A percentile compares a stretch with the other conserved stretches of the same genome.
phyloP scores from a whole-genome alignment of 2,329 filamentous ascomycete species.

The Cytospora paraplurivora region DNA sequence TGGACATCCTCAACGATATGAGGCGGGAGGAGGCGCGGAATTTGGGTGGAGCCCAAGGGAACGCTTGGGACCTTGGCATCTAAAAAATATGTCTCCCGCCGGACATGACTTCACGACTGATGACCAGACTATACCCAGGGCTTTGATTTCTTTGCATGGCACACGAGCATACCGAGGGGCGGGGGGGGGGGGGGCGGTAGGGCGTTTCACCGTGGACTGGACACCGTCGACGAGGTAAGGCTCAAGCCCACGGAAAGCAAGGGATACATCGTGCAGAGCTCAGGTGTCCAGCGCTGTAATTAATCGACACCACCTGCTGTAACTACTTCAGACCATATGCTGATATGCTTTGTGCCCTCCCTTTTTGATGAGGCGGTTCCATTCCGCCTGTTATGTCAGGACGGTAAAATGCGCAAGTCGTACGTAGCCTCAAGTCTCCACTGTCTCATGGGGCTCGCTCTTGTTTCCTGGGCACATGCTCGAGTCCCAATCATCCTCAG shows the following conservation, averaged over 20 bases:
- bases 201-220: not conserved
- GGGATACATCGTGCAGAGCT: not conserved
- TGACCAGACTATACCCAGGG: slow-evolving; percentile 10
- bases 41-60: not conserved
- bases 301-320: not conserved
- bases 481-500: not conserved
- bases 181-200: too few relatives aligned
- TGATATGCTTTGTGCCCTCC: not conserved
- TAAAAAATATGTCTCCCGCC: not conserved
- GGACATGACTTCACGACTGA: slow-evolving; percentile 1
- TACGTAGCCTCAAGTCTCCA: not conserved
- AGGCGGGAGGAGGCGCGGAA: not conserved
- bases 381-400: not conserved
- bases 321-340: not conserved
- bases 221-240: not conserved
- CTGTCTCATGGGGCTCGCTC: not conserved
- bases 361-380: not conserved
- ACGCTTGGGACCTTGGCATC: not conserved
- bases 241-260: not conserved
- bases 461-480: not conserved
- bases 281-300: not conserved
- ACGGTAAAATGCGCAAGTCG: not conserved
- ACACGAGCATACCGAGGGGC: not conserved
- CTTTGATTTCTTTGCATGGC: not conserved
- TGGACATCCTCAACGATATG: not conserved